Evolutionary conservation across 129 eudicot species (phyloP).

Genomic region (Artemisia argyi): DNA sequence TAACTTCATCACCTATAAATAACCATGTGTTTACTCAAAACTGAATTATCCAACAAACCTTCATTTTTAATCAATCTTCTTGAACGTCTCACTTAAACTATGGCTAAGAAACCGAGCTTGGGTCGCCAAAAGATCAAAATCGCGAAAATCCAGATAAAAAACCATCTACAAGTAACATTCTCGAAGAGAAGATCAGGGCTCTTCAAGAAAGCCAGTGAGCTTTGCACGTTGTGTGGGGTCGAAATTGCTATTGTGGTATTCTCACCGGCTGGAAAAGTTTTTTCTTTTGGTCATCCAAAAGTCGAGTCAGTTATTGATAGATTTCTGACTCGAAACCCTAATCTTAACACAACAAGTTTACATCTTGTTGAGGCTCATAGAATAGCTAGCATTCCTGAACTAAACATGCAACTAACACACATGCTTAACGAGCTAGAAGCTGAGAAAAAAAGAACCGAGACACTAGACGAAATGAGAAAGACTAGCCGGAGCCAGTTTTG

Average conservation of each 20-base stretch:
- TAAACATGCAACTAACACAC: conserved; percentile 46
- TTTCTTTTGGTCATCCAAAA: conserved; percentile 17
- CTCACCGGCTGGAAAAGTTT: conserved; percentile 48
- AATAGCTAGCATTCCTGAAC: conserved; percentile 39
- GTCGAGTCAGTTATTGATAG: conserved; percentile 48
- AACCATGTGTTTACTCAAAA: conserved; percentile 13
- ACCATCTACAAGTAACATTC: conserved; percentile 60
- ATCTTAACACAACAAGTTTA: conserved; percentile 20
- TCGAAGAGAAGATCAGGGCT: conserved; percentile 62
- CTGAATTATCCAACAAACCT: conserved; percentile 16
- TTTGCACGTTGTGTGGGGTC: conserved; percentile 64
- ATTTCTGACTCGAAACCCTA: conserved; percentile 38
- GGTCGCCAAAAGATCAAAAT: conserved; percentile 67
- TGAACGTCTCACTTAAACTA: conserved; percentile 2
- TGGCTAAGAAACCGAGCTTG: conserved; percentile 41
- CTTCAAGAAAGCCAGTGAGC: conserved; percentile 68
- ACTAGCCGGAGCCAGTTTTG: conserved; percentile 46
- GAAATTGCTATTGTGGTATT: conserved; percentile 65
- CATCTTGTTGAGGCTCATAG: conserved; percentile 45
- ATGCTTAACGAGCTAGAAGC: conserved; percentile 46
- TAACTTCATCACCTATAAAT: conserved; percentile 24
- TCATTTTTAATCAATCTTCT: conserved; percentile 19
- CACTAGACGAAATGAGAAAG: conserved; percentile 47
- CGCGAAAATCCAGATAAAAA: conserved; percentile 50
- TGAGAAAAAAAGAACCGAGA: conserved; percentile 51